Evolutionary conservation across 2,329 filamentous ascomycete genomes (phyloP).

Genomic region (Claviceps maximensis): DNA sequence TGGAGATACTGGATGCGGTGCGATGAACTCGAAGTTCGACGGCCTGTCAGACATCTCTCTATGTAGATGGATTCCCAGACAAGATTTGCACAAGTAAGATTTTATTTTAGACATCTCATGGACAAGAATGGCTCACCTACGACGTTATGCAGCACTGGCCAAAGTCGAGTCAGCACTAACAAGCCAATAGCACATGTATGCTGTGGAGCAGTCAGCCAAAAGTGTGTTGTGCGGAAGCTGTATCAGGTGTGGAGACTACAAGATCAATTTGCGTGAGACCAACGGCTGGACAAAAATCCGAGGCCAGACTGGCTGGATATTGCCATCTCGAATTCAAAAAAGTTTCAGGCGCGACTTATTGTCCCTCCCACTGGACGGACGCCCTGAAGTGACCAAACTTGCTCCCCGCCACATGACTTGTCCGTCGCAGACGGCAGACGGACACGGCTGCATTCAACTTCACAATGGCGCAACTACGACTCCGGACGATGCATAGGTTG

Average conservation of each 20-base stretch:
- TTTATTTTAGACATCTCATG: too few relatives aligned
- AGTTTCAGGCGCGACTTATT: too few relatives aligned
- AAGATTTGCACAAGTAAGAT: too few relatives aligned
- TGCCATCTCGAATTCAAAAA: neutral
- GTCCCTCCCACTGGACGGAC: too few relatives aligned
- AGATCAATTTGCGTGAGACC: neutral
- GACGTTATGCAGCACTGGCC: too few relatives aligned
- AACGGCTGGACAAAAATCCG: constrained; percentile 5
- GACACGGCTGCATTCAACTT: neutral
- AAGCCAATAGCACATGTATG: neutral
- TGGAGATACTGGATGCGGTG: constrained; percentile 10
- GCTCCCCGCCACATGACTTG: neutral
- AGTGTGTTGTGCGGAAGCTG: neutral
- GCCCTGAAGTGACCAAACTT: neutral
- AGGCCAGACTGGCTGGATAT: neutral
- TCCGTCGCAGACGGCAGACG: neutral
- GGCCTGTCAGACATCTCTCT: constrained; percentile 12
- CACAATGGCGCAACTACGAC: constrained; percentile 21
- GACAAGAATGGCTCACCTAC: too few relatives aligned
- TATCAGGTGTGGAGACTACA: neutral
- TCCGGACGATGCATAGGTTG: constrained; percentile 17
- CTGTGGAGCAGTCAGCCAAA: neutral
- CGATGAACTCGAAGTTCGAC: constrained; percentile 13
- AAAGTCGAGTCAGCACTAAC: too few relatives aligned
- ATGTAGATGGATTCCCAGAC: too few relatives aligned